Evolutionary conservation across 176 grass and related monocot genomes (phyloP).

Genomic region (Lolium multiflorum): DNA sequence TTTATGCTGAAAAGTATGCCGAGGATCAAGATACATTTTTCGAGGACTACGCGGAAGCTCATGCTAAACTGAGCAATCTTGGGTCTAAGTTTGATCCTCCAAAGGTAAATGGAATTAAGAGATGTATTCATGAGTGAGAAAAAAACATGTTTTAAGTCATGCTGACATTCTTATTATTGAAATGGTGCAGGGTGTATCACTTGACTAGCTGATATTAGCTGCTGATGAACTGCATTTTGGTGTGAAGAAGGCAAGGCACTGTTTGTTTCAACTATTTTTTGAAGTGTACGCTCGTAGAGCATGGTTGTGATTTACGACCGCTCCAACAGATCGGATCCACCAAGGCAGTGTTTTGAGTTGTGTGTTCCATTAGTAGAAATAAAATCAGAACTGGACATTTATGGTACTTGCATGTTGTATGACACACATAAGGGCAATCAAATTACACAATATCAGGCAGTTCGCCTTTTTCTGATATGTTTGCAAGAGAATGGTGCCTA

Average conservation of each 20-base stretch:
- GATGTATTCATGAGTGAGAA: background rate
- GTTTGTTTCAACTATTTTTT: background rate
- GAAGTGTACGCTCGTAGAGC: background rate
- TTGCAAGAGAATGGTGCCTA: background rate
- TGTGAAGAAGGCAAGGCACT: background rate
- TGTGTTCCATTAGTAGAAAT: conserved; percentile 19
- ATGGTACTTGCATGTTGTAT: background rate
- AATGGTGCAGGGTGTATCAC: conserved; percentile 62
- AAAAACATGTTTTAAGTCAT: conserved; percentile 17
- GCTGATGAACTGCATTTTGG: conserved; percentile 28
- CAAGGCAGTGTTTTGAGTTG: background rate
- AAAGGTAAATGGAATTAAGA: conserved; percentile 52
- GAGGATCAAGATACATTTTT: conserved; percentile 85
- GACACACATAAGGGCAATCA: background rate
- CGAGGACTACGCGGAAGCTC: conserved; percentile 86
- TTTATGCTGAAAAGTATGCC: conserved; percentile 88
- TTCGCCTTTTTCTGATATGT: background rate
- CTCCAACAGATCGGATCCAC: background rate
- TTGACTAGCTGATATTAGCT: conserved; percentile 37
- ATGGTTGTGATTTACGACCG: background rate
- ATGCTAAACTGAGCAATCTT: conserved; percentile 96
- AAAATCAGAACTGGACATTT: conserved; percentile 4
- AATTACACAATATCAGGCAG: background rate
- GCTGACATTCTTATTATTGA: conserved; percentile 25
- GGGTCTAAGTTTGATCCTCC: conserved; percentile 87